These are phyloP conservation scores for Acer campestre DNA, from an alignment of 345 rosid genomes.

Conservation along the genomic window DNA sequence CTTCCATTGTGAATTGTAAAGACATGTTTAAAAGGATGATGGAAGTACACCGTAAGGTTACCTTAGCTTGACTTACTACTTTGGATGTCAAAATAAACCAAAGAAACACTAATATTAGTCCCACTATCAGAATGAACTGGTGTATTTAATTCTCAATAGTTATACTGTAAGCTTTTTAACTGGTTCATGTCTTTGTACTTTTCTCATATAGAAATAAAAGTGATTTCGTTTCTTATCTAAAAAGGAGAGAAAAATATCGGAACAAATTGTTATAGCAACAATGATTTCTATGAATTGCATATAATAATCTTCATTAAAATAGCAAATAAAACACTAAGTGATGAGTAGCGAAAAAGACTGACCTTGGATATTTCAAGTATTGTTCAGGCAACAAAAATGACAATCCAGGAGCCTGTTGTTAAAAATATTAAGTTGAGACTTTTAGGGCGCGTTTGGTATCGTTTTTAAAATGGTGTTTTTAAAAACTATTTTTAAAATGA, in stretches of 20 bases:
- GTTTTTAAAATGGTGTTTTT: no score
- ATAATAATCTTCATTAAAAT: background rate
- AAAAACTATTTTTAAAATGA: no score
- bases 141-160: background rate
- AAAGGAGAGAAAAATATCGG: background rate
- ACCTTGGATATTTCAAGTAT: conserved; percentile 88
- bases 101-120: no score
- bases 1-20: conserved; percentile 3
- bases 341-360: conserved; percentile 25
- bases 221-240: background rate
- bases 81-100: no score
- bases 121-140: background rate
- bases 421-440: conserved; percentile 23
- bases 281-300: background rate
- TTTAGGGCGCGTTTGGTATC: no score
- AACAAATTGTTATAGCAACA: background rate
- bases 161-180: background rate
- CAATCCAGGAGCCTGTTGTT: conserved; percentile 89
- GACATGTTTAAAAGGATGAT: background rate
- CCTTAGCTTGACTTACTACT: no score
- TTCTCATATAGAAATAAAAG: background rate
- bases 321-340: conserved; percentile 1
- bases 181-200: background rate
- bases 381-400: conserved; percentile 90
- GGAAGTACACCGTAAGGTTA: no score